Evolutionary conservation across 169 alveolate species (phyloP).

Genomic region (Plasmodium inui): DNA sequence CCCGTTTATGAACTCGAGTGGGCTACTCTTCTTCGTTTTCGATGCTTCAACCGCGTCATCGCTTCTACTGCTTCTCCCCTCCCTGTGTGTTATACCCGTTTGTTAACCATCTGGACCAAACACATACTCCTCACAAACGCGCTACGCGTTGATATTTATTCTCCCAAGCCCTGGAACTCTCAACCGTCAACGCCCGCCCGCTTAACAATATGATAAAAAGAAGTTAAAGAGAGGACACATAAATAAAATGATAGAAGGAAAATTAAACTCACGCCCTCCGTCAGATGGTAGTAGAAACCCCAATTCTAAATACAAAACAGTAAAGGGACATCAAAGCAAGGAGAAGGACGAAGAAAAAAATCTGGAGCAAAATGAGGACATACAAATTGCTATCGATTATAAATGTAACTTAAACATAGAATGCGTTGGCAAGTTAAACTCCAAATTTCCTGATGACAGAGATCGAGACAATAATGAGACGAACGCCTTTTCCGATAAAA

Average conservation of each 20-base stretch:
- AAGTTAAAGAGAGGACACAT: background rate
- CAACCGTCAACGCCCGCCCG: background rate
- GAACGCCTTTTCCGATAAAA: conserved; percentile 5
- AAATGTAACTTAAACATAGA: conserved; percentile 9
- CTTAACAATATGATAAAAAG: conserved; percentile 10
- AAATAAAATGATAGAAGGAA: conserved; percentile 30
- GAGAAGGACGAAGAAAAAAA: background rate
- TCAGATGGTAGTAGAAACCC: background rate
- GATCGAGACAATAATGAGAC: background rate
- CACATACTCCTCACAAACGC: background rate
- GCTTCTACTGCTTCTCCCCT: background rate
- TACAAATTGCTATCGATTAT: background rate
- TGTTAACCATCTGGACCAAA: background rate
- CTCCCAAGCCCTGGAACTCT: background rate
- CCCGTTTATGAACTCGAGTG: background rate
- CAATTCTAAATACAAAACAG: background rate
- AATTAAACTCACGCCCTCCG: background rate
- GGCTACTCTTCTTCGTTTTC: background rate
- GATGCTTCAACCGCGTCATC: background rate
- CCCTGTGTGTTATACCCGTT: background rate
- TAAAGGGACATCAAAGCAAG: background rate
- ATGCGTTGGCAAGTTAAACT: background rate
- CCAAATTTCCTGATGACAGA: conserved; percentile 10
- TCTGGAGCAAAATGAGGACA: background rate
- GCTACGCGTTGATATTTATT: background rate